Conservation (phyloP, 345 rosid species). For the Luvunga scandens region DNA sequence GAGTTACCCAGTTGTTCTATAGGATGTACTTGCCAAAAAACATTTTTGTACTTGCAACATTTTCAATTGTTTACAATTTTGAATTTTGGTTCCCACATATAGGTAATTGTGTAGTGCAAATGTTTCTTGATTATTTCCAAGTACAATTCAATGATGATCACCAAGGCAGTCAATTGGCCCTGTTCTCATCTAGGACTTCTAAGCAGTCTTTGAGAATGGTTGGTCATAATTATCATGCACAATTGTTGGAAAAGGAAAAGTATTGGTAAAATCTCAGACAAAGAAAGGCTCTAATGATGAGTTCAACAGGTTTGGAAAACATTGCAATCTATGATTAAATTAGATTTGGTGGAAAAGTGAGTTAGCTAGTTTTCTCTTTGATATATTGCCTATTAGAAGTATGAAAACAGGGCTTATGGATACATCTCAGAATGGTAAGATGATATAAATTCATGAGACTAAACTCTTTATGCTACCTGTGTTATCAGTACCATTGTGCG, state of each 20-base stretch:
- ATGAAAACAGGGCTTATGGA: too few species aligned
- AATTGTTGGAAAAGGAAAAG: constrained; percentile 13
- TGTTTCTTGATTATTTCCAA: constrained; percentile 3
- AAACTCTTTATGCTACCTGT: too few species aligned
- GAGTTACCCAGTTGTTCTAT: background rate
- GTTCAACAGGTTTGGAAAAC: too few species aligned
- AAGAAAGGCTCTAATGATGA: background rate
- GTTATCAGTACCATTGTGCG: too few species aligned
- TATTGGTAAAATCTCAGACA: background rate
- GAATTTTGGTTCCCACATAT: background rate
- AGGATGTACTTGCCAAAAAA: background rate
- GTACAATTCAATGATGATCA: constrained; percentile 2
- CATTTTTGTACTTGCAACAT: background rate
- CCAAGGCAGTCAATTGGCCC: background rate
- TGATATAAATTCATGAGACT: too few species aligned
- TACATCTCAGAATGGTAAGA: too few species aligned
- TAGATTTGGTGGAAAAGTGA: too few species aligned
- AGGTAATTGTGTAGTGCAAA: background rate
- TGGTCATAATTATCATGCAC: constrained; percentile 12
- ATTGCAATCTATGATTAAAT: too few species aligned
- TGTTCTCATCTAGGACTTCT: constrained; percentile 8
- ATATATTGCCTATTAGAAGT: too few species aligned
- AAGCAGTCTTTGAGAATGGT: constrained; percentile 13
- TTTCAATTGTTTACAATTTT: background rate
- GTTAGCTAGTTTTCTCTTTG: too few species aligned